phyloP scores from a whole-genome alignment of 2,329 filamentous ascomycete species.

The Aspergillus sp. region DNA sequence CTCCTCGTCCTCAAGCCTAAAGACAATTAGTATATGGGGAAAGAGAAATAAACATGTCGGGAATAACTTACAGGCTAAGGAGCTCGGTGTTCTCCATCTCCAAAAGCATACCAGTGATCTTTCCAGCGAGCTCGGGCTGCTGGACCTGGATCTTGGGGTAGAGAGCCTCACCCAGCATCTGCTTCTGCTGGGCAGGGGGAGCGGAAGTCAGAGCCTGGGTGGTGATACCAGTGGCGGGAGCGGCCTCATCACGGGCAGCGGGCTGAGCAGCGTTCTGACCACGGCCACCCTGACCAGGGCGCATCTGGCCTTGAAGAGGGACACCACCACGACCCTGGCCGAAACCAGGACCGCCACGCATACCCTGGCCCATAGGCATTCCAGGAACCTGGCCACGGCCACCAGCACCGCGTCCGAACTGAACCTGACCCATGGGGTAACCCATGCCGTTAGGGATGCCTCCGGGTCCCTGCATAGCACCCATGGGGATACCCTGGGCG shows the following conservation, averaged over 20 bases:
- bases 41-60: background rate
- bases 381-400: conserved; percentile 64
- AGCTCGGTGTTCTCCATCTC: conserved; percentile 98
- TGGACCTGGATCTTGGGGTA: conserved; percentile 97
- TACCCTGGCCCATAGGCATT: conserved; percentile 62
- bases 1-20: conserved; percentile 79
- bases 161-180: conserved; percentile 94
- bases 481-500: conserved; percentile 63
- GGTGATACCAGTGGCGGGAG: conserved; percentile 40
- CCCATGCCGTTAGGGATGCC: conserved; percentile 74
- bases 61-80: conserved; percentile 78
- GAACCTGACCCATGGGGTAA: conserved; percentile 75
- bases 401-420: conserved; percentile 64
- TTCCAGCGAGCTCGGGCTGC: conserved; percentile 93
- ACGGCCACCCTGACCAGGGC: conserved; percentile 37
- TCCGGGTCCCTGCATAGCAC: conserved; percentile 57
- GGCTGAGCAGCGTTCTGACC: conserved; percentile 33
- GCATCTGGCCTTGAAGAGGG: conserved; percentile 36
- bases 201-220: conserved; percentile 47
- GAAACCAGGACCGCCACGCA: conserved; percentile 45
- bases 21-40: conserved; percentile 8
- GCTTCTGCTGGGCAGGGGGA: conserved; percentile 82
- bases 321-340: conserved; percentile 41
- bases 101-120: conserved; percentile 99
- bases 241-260: conserved; percentile 34